Evolutionary conservation across 768 basidiomycete genomes (phyloP), one percentile per base, ranked within the genome.

Genomic region (Kwoniella dendrophila): DNA sequence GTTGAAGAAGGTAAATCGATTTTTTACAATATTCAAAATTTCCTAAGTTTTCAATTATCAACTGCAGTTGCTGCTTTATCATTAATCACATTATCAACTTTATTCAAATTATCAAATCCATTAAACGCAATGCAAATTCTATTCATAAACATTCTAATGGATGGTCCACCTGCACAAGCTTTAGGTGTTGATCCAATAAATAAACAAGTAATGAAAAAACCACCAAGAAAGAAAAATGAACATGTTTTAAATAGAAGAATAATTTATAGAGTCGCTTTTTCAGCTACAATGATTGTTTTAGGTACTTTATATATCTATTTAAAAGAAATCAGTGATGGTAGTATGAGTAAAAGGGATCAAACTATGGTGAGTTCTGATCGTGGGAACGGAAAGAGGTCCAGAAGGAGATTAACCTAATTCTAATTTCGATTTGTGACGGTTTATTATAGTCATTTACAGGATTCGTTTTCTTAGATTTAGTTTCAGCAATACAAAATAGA

Each of bases 81-180:
- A n/a, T 83, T 98, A 68, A 97, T 98, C 80, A 94, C 94, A 1
- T 82, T 97, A 58, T 92, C 90, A 77, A 98, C 94, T 22, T 83
- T 93, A 77, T 86, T 98, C 70, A 87, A 89, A 14, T 83, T 96
- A 33, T 87, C 86, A 71, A 97, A 95, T 73, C 94, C 94, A 2
- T 83, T 98, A 65, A 98, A 98, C 72, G 88, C 94, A 3, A 97
- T 97, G 93, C 93, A 98, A 78, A 98, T 98, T 71, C 81, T 98
- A n/a, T 98, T 96, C 77, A 97, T 97, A 74, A 97, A 98, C 80
- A 96, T 97, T 75, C 85, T 98, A 49, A 98, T 98, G 94, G 95
- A 98, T 67, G 93, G 92, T 88, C 93, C 93, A 10, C 93, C 93
- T 2, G 92, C 91, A 73, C 93, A 96, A 78, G 93, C 92, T 56